Percentiles rank a stretch among this genome's conserved stretches.
phyloP scores from a whole-genome alignment of 2,329 filamentous ascomycete genomes.

The Penicillium sp. region DNA sequence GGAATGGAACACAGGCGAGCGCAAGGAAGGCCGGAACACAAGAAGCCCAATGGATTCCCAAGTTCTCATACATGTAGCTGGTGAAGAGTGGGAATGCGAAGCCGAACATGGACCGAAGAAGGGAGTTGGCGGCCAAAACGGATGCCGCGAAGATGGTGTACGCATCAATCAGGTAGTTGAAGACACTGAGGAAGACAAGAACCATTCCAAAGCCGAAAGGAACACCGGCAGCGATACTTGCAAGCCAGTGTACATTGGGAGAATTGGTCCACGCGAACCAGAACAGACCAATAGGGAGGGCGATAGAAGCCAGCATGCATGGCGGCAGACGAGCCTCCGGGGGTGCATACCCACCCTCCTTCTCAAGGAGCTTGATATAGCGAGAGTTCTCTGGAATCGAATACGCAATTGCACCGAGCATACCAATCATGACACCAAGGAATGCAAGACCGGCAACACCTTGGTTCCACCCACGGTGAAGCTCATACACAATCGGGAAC shows the following conservation, averaged over 20 bases:
- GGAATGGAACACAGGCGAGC: conserved; percentile 46
- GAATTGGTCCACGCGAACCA: conserved; percentile 64
- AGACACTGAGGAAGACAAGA: conserved; percentile 42
- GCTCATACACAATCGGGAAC: conserved; percentile 54
- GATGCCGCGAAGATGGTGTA: conserved; percentile 48
- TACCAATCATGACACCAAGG: conserved; percentile 50
- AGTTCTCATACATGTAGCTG: conserved; percentile 45
- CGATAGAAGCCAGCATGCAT: conserved; percentile 51
- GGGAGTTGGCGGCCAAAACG: conserved; percentile 48
- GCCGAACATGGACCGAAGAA: conserved; percentile 50
- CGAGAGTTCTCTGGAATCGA: conserved; percentile 46
- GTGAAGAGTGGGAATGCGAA: conserved; percentile 53
- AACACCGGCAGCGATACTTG: conserved; percentile 37
- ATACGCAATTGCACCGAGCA: conserved; percentile 43
- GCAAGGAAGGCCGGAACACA: conserved; percentile 51
- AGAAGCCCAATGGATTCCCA: conserved; percentile 53
- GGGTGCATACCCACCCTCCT: conserved; percentile 59
- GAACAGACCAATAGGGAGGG: conserved; percentile 60
- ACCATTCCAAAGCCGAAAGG: conserved; percentile 48
- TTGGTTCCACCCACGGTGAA: conserved; percentile 49
- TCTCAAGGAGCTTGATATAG: conserved; percentile 44
- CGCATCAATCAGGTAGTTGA: conserved; percentile 48
- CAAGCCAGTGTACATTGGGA: conserved; percentile 44
- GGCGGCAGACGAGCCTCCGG: conserved; percentile 60
- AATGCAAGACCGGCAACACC: conserved; percentile 53